Evolutionary conservation across 1,139 yeast genomes (phyloP).

Genomic region (Taphrina deformans): DNA sequence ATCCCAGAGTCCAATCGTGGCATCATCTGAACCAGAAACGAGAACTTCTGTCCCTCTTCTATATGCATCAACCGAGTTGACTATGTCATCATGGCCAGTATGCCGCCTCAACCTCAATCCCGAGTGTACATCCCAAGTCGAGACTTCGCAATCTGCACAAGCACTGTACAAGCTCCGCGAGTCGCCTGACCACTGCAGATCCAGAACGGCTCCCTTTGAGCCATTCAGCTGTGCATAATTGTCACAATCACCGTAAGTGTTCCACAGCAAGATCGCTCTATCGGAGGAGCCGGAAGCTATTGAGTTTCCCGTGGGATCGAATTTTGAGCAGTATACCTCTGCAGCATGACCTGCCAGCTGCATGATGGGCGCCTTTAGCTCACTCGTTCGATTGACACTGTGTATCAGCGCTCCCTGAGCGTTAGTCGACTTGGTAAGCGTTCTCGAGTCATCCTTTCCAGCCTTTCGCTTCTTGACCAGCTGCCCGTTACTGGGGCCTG

Average conservation of each 20-base stretch:
- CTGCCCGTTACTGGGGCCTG: conserved; percentile 10
- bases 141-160: conserved; percentile 54
- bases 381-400: conserved; percentile 39
- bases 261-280: conserved; percentile 50
- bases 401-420: conserved; percentile 16
- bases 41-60: conserved; percentile 46
- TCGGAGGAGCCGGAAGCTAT: conserved; percentile 47
- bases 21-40: conserved; percentile 68
- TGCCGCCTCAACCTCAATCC: conserved; percentile 59
- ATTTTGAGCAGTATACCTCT: conserved; percentile 44
- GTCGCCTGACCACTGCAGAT: conserved; percentile 52
- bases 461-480: conserved; percentile 17
- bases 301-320: conserved; percentile 44
- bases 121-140: conserved; percentile 58
- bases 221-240: conserved; percentile 53
- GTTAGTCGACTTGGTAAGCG: not conserved
- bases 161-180: conserved; percentile 49
- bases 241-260: conserved; percentile 44
- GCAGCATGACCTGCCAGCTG: conserved; percentile 41
- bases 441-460: not conserved
- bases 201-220: conserved; percentile 56
- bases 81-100: conserved; percentile 55
- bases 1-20: conserved; percentile 64
- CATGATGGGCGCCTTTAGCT: conserved; percentile 40
- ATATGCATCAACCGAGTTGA: conserved; percentile 55